Percentiles rank a stretch among this genome's conserved stretches.
Conservation (phyloP, 805 yeast species). For the Cyberlindnera samutprakarnensis region DNA sequence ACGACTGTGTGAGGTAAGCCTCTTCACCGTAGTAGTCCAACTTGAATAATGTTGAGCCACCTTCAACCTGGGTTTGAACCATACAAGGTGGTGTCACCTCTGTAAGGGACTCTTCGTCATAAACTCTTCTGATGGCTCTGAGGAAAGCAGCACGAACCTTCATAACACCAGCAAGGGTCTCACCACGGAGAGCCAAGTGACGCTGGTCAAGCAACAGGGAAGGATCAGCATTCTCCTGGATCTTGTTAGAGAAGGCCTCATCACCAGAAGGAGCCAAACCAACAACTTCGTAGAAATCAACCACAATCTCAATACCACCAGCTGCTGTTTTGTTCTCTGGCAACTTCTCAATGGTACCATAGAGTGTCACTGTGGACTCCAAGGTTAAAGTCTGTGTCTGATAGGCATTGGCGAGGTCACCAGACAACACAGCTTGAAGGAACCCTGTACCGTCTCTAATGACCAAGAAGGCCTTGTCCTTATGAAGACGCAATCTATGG, state of each 20-base stretch:
- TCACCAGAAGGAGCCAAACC: slow-evolving; percentile 97
- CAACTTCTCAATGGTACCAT: slow-evolving; percentile 72
- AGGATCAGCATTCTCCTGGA: slow-evolving; percentile 92
- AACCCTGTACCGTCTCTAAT: slow-evolving; percentile 94
- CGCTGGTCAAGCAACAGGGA: slow-evolving; percentile 89
- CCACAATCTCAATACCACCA: slow-evolving; percentile 91
- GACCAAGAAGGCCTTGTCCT: slow-evolving; percentile 85
- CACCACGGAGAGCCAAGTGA: slow-evolving; percentile 95
- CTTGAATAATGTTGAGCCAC: slow-evolving; percentile 93
- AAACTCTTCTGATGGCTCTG: slow-evolving; percentile 68
- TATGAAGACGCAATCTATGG: slow-evolving; percentile 88
- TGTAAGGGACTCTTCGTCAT: slow-evolving; percentile 59
- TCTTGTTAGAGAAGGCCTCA: slow-evolving; percentile 89
- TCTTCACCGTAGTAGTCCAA: slow-evolving; percentile 95
- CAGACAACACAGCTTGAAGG: slow-evolving; percentile 79
- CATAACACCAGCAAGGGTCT: slow-evolving; percentile 85
- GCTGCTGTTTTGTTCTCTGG: slow-evolving; percentile 98
- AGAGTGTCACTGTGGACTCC: slow-evolving; percentile 76
- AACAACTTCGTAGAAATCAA: slow-evolving; percentile 80
- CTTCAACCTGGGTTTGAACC: slow-evolving; percentile 99
- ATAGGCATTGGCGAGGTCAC: slow-evolving; percentile 88
- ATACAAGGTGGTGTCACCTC: slow-evolving; percentile 99
- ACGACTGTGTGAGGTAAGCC: slow-evolving; percentile 93
- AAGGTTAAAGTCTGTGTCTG: slow-evolving; percentile 78
- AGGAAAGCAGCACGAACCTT: slow-evolving; percentile 84